Conservation (phyloP, 2,329 filamentous ascomycete species). For the Harringtonia aguacate region DNA sequence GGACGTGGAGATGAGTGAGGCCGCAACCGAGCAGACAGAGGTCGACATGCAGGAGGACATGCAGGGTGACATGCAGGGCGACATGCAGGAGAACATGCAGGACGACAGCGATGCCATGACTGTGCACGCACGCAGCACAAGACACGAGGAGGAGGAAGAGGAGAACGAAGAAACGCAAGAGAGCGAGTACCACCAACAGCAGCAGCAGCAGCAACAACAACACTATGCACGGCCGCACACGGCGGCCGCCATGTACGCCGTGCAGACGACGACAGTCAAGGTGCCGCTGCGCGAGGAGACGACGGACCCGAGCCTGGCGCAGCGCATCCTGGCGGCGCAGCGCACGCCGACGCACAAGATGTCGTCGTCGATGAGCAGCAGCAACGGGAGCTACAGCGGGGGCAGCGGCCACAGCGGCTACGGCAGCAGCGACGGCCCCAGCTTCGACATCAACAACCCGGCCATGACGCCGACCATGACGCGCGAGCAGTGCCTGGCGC, state of each 20-base stretch:
- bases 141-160: background rate
- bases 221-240: conserved; percentile 30
- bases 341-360: conserved; percentile 28
- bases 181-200: background rate
- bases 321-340: conserved; percentile 25
- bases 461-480: conserved; percentile 56
- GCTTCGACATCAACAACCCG: conserved; percentile 45
- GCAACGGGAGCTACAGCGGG: background rate
- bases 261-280: conserved; percentile 36
- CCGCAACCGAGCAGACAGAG: no score
- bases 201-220: background rate
- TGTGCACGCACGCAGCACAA: no score
- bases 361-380: conserved; percentile 1
- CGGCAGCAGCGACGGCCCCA: conserved; percentile 19
- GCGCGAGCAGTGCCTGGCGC: conserved; percentile 63
- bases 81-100: no score
- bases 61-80: no score
- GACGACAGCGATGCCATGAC: no score
- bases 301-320: conserved; percentile 29
- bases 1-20: background rate
- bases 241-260: conserved; percentile 33
- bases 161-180: background rate
- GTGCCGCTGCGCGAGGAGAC: conserved; percentile 40
- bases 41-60: no score
- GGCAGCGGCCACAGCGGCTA: background rate